Evolutionary conservation across 2,329 filamentous ascomycete genomes (phyloP).

Genomic region (Microdochium bolleyi): DNA sequence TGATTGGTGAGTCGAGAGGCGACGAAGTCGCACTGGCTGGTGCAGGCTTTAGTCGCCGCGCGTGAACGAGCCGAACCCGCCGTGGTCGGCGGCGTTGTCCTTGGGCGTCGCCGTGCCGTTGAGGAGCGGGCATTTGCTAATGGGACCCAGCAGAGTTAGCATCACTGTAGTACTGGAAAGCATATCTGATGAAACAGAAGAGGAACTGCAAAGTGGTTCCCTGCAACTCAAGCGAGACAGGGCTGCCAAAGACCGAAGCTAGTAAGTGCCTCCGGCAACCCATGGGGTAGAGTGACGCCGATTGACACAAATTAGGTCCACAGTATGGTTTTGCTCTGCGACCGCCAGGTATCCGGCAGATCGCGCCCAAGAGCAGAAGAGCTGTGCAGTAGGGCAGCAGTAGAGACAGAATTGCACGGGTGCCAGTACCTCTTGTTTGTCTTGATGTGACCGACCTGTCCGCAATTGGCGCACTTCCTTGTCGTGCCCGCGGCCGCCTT

Average conservation of each 20-base stretch:
- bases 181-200: slow-evolving; percentile 6
- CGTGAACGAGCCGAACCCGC: slow-evolving; percentile 50
- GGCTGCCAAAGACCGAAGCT: neutral
- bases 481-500: slow-evolving; percentile 57
- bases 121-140: slow-evolving; percentile 65
- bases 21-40: neutral
- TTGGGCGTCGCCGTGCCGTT: slow-evolving; percentile 70
- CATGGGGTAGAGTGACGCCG: slow-evolving; percentile 5
- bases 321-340: slow-evolving; percentile 6
- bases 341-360: neutral
- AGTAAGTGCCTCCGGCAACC: neutral
- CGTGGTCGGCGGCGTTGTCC: slow-evolving; percentile 45
- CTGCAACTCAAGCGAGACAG: neutral
- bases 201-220: slow-evolving; percentile 11
- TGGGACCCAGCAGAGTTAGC: slow-evolving; percentile 19
- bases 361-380: neutral
- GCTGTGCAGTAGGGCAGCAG: neutral
- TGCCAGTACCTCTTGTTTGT: slow-evolving; percentile 88
- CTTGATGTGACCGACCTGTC: slow-evolving; percentile 94
- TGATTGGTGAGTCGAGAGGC: too few species aligned
- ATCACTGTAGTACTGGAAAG: slow-evolving; percentile 4
- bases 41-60: slow-evolving; percentile 14
- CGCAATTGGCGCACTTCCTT: slow-evolving; percentile 95
- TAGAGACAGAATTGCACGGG: slow-evolving; percentile 12
- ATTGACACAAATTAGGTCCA: slow-evolving; percentile 12